A percentile compares a stretch with the other conserved stretches of the same genome.
Conservation (phyloP, 179 eudicot species). For the Heliamphora pulchella region DNA sequence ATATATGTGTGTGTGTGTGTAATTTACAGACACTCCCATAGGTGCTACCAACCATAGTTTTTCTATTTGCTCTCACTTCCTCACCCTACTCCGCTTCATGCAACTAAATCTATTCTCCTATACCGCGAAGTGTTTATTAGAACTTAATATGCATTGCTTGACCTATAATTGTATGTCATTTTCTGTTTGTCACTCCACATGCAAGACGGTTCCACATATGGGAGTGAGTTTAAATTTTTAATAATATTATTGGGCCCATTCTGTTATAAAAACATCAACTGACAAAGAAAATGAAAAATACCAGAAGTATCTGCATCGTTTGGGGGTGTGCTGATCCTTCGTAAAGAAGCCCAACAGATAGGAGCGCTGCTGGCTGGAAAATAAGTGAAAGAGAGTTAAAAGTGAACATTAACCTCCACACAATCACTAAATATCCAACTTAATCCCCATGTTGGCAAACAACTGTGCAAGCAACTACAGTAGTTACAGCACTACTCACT, state of each 20-base stretch:
- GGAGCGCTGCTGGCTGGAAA: constrained; percentile 84
- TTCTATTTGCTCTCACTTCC: too few relatives aligned
- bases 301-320: constrained; percentile 90
- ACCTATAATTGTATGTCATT: neutral
- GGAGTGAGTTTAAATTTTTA: neutral
- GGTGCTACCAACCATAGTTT: too few relatives aligned
- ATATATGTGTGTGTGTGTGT: too few relatives aligned
- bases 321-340: constrained; percentile 96
- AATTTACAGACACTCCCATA: too few relatives aligned
- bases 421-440: neutral
- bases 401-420: neutral
- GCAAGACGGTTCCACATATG: neutral
- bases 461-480: neutral
- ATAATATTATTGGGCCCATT: neutral
- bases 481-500: neutral
- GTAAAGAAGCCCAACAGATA: constrained; percentile 87
- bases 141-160: neutral
- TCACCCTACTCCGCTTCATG: too few relatives aligned
- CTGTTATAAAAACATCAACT: neutral
- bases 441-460: neutral
- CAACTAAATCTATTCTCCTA: neutral
- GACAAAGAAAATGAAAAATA: constrained; percentile 25
- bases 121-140: neutral
- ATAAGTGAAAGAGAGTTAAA: constrained; percentile 10
- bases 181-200: neutral